These are phyloP conservation scores for Verticillium dahliae DNA, from an alignment of 2,329 filamentous ascomycete species.

Conservation along the genomic window DNA sequence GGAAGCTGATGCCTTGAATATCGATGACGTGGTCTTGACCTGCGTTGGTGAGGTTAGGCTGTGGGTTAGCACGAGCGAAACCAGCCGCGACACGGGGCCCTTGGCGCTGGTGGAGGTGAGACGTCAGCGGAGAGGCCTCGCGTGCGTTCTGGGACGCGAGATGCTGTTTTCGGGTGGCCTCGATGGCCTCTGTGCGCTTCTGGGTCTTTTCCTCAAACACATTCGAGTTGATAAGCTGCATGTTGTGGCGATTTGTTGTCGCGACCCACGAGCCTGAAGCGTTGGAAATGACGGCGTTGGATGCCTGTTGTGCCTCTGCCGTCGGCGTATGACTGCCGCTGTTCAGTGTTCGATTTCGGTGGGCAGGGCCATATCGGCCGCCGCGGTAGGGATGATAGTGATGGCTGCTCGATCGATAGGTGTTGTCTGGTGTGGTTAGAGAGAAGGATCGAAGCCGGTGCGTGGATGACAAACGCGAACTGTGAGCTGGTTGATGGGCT, in stretches of 20 bases:
- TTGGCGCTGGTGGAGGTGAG: constrained; percentile 31
- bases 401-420: constrained; percentile 20
- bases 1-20: constrained; percentile 68
- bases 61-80: constrained; percentile 14
- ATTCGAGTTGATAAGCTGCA: constrained; percentile 72
- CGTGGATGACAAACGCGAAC: constrained; percentile 25
- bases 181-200: constrained; percentile 62
- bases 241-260: constrained; percentile 66
- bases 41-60: constrained; percentile 18
- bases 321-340: constrained; percentile 17
- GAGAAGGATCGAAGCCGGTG: not conserved
- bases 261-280: constrained; percentile 55
- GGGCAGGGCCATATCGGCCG: constrained; percentile 20
- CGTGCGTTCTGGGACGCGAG: constrained; percentile 44
- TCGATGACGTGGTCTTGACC: constrained; percentile 51
- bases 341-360: constrained; percentile 48
- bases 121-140: constrained; percentile 53
- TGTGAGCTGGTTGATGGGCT: constrained; percentile 19
- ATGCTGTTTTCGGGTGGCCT: constrained; percentile 58
- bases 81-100: constrained; percentile 6
- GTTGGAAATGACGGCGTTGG: constrained; percentile 26
- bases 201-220: constrained; percentile 71
- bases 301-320: constrained; percentile 16
- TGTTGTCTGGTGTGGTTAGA: constrained; percentile 19
- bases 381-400: constrained; percentile 7